Evolutionary conservation across 2,329 filamentous ascomycete species (phyloP), one percentile per base, ranked within the genome.

Genomic region (Calonectria crousiana): DNA sequence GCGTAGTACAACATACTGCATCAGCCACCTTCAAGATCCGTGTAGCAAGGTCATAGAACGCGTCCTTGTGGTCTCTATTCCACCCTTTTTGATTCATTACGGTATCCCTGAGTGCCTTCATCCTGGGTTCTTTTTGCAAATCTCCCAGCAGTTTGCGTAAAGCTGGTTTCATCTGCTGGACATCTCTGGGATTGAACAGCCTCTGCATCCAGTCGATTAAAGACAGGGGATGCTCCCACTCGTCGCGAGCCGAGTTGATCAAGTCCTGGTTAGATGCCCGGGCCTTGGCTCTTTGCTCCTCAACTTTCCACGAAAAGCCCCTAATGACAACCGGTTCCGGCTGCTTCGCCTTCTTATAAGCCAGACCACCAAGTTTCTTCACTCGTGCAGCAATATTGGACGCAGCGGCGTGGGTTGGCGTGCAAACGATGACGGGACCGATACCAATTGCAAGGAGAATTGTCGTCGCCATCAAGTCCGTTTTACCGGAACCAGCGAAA

Each of bases 401-500:
- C 6, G 52, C 52, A 14, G 52, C 18, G 2, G 20, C 52, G 30
- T 36, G 16, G 9, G 52, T 58, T 8, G 30, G 52, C 4, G 52
- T 58, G 11, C 52, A 58, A 1, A 58, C 52, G 9, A 58, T 58
- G 9, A 36, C 52, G 20, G 52, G 52, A 6, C 52, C 52, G 23
- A 36, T 9, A 5, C 52, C 52, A 3, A 58, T 16, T 10, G 52
- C 30, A 23, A 58, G 30, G 4, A 58, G 52, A 23, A 58, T 36
- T 23, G 30, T 36, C 14, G 52, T 56, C 18, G 52, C 52, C 52
- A 58, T 58, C 11, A 58, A 23, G 5, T 36, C 52, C 5, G 52
- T 58, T 58, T 58, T 58, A 6, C 52, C 52, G 8, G 52, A 58
- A 11, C 52, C 52, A 23, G 52, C 52, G 9, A 58, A 58, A 4